phyloP scores from a whole-genome alignment of 2,329 filamentous ascomycete genomes.

The Penicillium sp. region DNA sequence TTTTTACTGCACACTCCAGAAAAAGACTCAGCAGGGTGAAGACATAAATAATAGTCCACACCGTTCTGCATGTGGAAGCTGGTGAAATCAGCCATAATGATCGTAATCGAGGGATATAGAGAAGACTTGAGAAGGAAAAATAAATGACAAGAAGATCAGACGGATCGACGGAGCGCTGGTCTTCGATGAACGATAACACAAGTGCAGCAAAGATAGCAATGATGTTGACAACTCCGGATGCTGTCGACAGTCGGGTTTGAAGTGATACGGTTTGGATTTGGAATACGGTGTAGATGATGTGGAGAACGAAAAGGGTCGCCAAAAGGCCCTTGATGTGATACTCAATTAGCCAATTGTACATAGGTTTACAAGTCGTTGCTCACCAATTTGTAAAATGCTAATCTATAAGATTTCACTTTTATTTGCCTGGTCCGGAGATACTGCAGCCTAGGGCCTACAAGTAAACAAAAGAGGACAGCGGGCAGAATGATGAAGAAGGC shows the following conservation, averaged over 20 bases:
- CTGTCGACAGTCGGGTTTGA: neutral
- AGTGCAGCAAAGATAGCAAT: slow-evolving; percentile 20
- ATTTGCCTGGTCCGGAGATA: slow-evolving; percentile 17
- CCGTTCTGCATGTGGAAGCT: too few relatives aligned
- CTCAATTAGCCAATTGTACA: too few relatives aligned
- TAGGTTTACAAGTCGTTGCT: too few relatives aligned
- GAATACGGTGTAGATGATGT: slow-evolving; percentile 33
- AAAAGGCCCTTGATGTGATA: slow-evolving; percentile 18
- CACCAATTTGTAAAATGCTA: slow-evolving; percentile 1
- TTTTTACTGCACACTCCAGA: too few relatives aligned
- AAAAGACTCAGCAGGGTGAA: too few relatives aligned
- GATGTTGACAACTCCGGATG: slow-evolving; percentile 6
- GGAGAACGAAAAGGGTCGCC: slow-evolving; percentile 27
- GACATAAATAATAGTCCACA: too few relatives aligned
- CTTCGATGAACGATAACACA: slow-evolving; percentile 24
- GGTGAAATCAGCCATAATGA: slow-evolving; percentile 33
- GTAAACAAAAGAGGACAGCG: slow-evolving; percentile 29
- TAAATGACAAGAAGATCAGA: slow-evolving; percentile 33
- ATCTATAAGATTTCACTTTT: neutral
- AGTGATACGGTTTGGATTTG: slow-evolving; percentile 23
- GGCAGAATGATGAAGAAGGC: slow-evolving; percentile 36
- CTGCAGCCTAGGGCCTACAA: neutral
- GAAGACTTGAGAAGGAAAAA: slow-evolving; percentile 36
- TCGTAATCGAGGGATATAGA: slow-evolving; percentile 40
- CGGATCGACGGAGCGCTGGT: slow-evolving; percentile 23